Evolutionary conservation across 2,329 filamentous ascomycete genomes (phyloP), one percentile per base, ranked within the genome.

Genomic region (Parafenestella ontariensis): DNA sequence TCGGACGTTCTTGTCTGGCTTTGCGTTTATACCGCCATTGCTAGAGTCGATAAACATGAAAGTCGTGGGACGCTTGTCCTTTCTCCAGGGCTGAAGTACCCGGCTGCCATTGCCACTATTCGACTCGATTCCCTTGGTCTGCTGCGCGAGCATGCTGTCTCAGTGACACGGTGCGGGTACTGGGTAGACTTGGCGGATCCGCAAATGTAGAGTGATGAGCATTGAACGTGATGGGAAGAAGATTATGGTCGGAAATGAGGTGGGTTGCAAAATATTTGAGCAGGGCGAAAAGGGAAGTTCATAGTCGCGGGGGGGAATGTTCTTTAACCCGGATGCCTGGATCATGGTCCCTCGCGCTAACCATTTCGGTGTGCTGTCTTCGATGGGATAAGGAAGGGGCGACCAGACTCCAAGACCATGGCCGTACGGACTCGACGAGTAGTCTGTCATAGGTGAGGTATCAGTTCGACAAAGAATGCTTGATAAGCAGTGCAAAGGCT

Each of bases 31-130:
- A 9, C 69, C 70, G 33, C 68, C 59, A 43, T 61, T 59, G 39
- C 62, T 66, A 18, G 71, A 69, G 44, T 75, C 71, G 33, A 75
- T 71, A 61, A 75, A 75, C 65, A 74, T 70, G 53, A 74, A 75
- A 17, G 67, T 54, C 55, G 52, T 65, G 26, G 61, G 61, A 40
- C 40, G 52, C 51, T 61, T 68, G 7, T 45, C 43, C 11, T 54
- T n/a, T 24, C 45, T 57, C 33, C 41, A 37, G 18, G 39, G 33
- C 17, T 26, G 17, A n/a, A 43, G 21, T 10, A 6, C 3, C 17
- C 21, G 50, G 8, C 43, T n/a, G 26, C 48, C 50, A 28, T 49
- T 62, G 48, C 39, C 29, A 45, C 52, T 21, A 45, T 13, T 46
- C 31, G 46, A 36, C n/a, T 52, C 45, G 42, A n/a, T 21, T 44